A percentile compares a stretch with the other conserved stretches of the same genome.
phyloP scores from a whole-genome alignment of 345 rosid genomes.

The Camelina neglecta region DNA sequence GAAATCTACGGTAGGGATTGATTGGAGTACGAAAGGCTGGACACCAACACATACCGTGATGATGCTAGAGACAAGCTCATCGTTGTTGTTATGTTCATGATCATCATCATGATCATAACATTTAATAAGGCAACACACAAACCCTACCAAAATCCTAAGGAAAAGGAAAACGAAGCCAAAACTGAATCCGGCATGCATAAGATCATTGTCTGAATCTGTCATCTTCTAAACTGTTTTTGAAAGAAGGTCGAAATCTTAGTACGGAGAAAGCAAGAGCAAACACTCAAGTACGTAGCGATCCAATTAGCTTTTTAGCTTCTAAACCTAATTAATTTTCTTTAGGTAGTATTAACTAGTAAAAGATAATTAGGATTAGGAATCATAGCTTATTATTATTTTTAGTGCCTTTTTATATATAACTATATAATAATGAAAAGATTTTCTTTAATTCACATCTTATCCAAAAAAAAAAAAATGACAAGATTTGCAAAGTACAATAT shows the following conservation, averaged over 20 bases:
- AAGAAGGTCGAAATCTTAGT: neutral
- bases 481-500: too few species aligned
- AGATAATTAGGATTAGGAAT: neutral
- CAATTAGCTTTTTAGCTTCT: neutral
- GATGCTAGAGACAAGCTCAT: neutral
- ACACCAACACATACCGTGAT: conserved; percentile 43
- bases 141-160: neutral
- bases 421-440: too few species aligned
- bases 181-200: neutral
- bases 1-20: conserved; percentile 59
- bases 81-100: conserved; percentile 2
- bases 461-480: too few species aligned
- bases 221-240: neutral
- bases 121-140: neutral
- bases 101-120: neutral
- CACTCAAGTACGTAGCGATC: neutral
- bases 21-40: conserved; percentile 51
- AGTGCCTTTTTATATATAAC: too few species aligned
- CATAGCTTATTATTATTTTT: too few species aligned
- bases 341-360: neutral
- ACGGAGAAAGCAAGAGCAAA: neutral
- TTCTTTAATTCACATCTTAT: too few species aligned
- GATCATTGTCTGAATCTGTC: neutral
- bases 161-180: neutral
- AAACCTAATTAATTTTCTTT: neutral